Evolutionary conservation across 106 monocot species (phyloP).

Genomic region (Dactylorhiza incarnata): DNA sequence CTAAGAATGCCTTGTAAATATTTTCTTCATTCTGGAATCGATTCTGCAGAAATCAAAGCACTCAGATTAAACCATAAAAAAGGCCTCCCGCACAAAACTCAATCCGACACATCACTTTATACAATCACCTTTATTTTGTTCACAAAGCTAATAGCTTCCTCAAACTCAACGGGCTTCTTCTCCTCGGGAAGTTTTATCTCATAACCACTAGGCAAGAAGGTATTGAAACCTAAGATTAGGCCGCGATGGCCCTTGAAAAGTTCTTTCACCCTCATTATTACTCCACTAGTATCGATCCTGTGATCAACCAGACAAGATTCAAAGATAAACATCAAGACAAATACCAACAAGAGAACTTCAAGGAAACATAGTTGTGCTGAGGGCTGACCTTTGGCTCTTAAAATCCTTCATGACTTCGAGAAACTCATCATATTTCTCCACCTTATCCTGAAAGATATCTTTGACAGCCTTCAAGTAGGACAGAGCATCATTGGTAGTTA

Average conservation of each 20-base stretch:
- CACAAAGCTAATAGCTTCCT: conserved; percentile 75
- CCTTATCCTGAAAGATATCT: conserved; percentile 74
- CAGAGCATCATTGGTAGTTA: conserved; percentile 73
- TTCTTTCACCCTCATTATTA: conserved; percentile 63
- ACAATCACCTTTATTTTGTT: conserved; percentile 78
- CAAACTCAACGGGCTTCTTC: conserved; percentile 80
- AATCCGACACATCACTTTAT: background rate
- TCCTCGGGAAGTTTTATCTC: conserved; percentile 65
- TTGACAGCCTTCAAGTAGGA: conserved; percentile 76
- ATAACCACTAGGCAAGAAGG: conserved; percentile 64
- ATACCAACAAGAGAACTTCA: background rate
- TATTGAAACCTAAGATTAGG: conserved; percentile 74
- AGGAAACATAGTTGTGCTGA: background rate
- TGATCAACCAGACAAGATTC: background rate
- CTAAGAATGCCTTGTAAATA: conserved; percentile 92
- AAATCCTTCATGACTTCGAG: conserved; percentile 87
- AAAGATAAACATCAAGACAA: background rate
- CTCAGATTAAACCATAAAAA: background rate
- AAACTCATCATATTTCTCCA: conserved; percentile 84
- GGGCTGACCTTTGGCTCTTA: conserved; percentile 67
- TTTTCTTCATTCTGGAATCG: conserved; percentile 84
- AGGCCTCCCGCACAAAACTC: background rate
- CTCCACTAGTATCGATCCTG: conserved; percentile 67
- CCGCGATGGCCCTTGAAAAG: conserved; percentile 61
- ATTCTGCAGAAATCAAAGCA: conserved; percentile 40